Conservation (phyloP, 352 stramenopile genomes). For the Globisporangium paddicum region DNA sequence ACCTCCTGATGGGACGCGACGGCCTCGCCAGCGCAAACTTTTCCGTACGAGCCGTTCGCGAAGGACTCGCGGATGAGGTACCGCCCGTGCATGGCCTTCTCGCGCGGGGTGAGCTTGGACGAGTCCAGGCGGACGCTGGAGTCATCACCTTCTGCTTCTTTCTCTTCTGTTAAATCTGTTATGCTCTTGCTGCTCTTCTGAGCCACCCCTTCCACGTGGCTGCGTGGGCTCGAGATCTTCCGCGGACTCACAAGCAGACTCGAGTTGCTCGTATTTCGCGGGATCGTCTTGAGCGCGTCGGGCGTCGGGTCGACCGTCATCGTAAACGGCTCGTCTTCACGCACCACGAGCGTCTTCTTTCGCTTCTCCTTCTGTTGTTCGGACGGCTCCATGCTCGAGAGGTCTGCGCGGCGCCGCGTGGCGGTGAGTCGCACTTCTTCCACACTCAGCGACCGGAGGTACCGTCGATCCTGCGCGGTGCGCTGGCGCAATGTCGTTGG, state of each 20-base stretch:
- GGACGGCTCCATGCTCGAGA: constrained; percentile 10
- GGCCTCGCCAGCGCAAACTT: constrained; percentile 50
- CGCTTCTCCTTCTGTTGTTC: constrained; percentile 20
- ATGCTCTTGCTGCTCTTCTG: constrained; percentile 4
- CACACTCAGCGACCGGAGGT: constrained; percentile 46
- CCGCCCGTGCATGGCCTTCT: constrained; percentile 63
- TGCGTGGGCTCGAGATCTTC: constrained; percentile 11
- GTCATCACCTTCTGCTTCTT: constrained; percentile 9
- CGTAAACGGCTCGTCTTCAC: constrained; percentile 9
- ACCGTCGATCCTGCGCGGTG: constrained; percentile 31
- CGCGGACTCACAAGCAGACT: constrained; percentile 8
- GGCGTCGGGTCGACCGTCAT: constrained; percentile 9
- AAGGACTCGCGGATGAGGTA: constrained; percentile 77
- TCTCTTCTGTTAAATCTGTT: not conserved
- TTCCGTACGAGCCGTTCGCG: constrained; percentile 62
- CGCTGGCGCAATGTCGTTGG: constrained; percentile 38
- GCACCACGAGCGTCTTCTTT: not conserved
- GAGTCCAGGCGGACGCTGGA: constrained; percentile 17
- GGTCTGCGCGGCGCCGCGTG: constrained; percentile 27
- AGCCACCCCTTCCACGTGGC: not conserved
- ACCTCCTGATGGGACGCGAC: constrained; percentile 49
- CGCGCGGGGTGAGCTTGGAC: constrained; percentile 44
- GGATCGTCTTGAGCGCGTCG: constrained; percentile 5
- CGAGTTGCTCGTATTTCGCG: constrained; percentile 1
- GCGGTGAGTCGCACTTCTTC: constrained; percentile 38